Base-by-base conservation (phyloP, 1,284 basidiomycete genomes). In the Lignosus rhinocerotis region DNA sequence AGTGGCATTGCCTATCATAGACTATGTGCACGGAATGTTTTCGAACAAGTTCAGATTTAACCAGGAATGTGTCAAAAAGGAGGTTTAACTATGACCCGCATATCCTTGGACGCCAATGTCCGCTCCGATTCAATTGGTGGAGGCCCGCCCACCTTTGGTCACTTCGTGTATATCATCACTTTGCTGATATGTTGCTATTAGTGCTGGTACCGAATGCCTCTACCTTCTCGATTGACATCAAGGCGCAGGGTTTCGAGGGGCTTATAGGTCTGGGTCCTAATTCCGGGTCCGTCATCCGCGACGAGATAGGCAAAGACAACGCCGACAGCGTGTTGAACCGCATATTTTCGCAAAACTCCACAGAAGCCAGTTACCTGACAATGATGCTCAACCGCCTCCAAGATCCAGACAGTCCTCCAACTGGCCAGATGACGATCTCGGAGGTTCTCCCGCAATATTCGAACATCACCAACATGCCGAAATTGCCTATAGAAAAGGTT, bases 251-350 rank as follows among this genome's bases (percentile, higher is more conserved):
- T 0, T 89, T 85, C 64, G 79, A 85, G 59, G 89, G 89, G 44
- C 82, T 92, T 31, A 75, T 92, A 36, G 89, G 89, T 11, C 80
- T 92, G 12, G 90, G 89, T 31, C 88, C 88, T 17, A 90, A 89
- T 73, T 76, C 82, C 30, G 88, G 86, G 55, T 89, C 87, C 45
- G 75, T 81, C 41, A 84, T 92, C 59, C 78, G 77, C 51, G 77
- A 84, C 63, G 83, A 85, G 58, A 65, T 90, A 50, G 76, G 75
- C 55, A 75, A 77, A 38, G 59, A 72, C 50, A 69, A 76, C 7
- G 88, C 80, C 34, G 80, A 87, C 72, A 82, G 77, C 10, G 72
- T 85, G 25, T 75, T 90, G 9, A 80, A 82, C 63, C 78, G 79
- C 61, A 82, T 90, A 60, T 90, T 89, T 69, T 71, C 79, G 55